Base-by-base conservation (phyloP, 495 filamentous ascomycete species). In the Penicillium paradoxum region DNA sequence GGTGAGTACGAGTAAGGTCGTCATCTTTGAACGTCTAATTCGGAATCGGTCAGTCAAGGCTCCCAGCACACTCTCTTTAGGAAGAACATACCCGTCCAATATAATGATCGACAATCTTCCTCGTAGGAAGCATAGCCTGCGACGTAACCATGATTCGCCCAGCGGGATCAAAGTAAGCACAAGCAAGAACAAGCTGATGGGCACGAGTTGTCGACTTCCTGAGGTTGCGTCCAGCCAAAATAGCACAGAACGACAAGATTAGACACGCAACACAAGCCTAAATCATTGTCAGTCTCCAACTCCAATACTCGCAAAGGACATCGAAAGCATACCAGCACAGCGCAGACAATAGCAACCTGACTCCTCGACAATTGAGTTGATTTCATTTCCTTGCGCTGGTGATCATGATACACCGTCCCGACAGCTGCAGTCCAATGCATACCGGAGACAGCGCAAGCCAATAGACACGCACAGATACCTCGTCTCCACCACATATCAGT, bases 391-490 rank as follows among this genome's bases (percentile, higher is more conserved):
- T 57, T 51, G 27, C 58, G 22, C 58, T 64, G 55, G 63, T 70
- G 60, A 78, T 64, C 55, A n/a, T 63, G 70, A 62, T 91, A 93
- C 3, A 61, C 45, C 1, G 88, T 91, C 6, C 90, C 89, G 13
- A 83, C 70, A 3, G 85, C 77, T 13, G 88, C 90, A 15, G 84
- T 84, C 88, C 89, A 96, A 62, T 95, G 89, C 89, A 95, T 93
- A 2, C 87, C 89, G 17, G 83, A 89, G 3, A 92, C 89, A 32
- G 86, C 87, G 13, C 76, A 70, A 21, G 88, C 86, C 32, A 96
- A 73, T 6, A 91, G 48, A 21, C 79, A 63, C 6, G 86, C 88
- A 57, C 83, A 88, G 3, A 83, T 48, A 18, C 75, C 62, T 52
- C 90, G 75, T 57, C 87, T 88, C 85, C 83, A 89, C 83, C 83